A percentile compares a stretch with the other conserved stretches of the same genome.
These are phyloP conservation scores for Trifolium fragiferum DNA, from an alignment of 306 rosid species.

Conservation along the genomic window DNA sequence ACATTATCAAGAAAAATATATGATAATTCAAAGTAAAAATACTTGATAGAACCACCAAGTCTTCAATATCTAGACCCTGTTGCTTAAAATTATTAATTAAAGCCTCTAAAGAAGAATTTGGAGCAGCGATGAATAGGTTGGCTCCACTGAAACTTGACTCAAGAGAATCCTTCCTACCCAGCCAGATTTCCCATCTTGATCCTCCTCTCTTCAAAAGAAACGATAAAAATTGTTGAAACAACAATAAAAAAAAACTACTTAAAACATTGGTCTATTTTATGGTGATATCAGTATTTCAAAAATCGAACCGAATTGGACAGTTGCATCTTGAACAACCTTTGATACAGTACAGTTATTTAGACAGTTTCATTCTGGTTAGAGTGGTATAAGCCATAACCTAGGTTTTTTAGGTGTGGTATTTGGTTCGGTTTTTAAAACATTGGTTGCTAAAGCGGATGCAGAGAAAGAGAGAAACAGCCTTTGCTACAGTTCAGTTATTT, in stretches of 20 bases:
- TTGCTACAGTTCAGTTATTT: no score
- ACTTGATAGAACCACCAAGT: slow-evolving; percentile 82
- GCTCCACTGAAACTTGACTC: slow-evolving; percentile 83
- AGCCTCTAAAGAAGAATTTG: slow-evolving; percentile 77
- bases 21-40: background rate
- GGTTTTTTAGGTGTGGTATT: no score
- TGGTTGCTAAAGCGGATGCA: background rate
- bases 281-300: background rate
- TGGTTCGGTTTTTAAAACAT: background rate
- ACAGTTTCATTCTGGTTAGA: no score
- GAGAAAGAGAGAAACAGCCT: background rate
- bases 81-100: slow-evolving; percentile 66
- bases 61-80: slow-evolving; percentile 72
- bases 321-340: background rate
- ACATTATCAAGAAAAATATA: no score
- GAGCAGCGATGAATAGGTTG: slow-evolving; percentile 72
- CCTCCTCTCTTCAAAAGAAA: slow-evolving; percentile 74
- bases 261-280: background rate
- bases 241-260: background rate
- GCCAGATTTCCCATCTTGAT: slow-evolving; percentile 70
- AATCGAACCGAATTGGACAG: background rate
- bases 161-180: slow-evolving; percentile 84
- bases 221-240: background rate
- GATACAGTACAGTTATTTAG: no score
- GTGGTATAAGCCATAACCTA: no score